Conservation (phyloP, 2,329 filamentous ascomycete genomes). For the Fusarium stilboides region DNA sequence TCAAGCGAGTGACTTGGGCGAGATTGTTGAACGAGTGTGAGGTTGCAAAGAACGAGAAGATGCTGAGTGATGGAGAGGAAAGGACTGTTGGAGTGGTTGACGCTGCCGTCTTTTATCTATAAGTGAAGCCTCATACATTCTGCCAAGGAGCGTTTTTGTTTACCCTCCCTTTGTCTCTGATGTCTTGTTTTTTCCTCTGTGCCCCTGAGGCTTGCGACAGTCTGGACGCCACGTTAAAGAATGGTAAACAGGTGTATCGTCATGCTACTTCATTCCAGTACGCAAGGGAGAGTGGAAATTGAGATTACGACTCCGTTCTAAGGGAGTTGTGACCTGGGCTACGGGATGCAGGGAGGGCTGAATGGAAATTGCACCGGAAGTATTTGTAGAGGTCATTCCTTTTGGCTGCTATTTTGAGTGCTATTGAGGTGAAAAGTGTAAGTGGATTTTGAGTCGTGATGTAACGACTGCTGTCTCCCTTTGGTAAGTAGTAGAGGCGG, state of each 20-base stretch:
- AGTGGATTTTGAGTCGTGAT: slow-evolving; percentile 21
- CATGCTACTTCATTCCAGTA: slow-evolving; percentile 38
- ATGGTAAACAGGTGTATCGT: slow-evolving; percentile 31
- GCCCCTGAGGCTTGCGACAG: slow-evolving; percentile 27
- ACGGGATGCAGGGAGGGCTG: slow-evolving; percentile 19
- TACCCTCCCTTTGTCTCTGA: slow-evolving; percentile 15
- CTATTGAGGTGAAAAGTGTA: slow-evolving; percentile 10
- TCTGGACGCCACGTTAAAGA: slow-evolving; percentile 33
- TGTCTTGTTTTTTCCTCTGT: slow-evolving; percentile 9
- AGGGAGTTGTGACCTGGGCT: slow-evolving; percentile 29
- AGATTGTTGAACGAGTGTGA: slow-evolving; percentile 40
- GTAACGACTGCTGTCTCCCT: not conserved
- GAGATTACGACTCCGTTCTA: slow-evolving; percentile 34
- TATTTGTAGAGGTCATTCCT: not conserved
- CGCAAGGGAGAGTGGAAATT: slow-evolving; percentile 35
- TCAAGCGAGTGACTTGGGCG: slow-evolving; percentile 49
- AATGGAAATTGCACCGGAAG: not conserved
- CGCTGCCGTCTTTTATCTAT: slow-evolving; percentile 46
- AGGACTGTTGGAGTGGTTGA: slow-evolving; percentile 1
- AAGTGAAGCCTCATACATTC: slow-evolving; percentile 4
- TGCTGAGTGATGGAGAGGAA: slow-evolving; percentile 25
- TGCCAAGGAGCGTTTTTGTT: slow-evolving; percentile 8
- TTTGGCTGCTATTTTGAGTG: slow-evolving; percentile 11
- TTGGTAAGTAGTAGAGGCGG: too few species aligned
- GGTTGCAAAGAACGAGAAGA: slow-evolving; percentile 25